A percentile compares a stretch with the other conserved stretches of the same genome.
phyloP scores from a whole-genome alignment of 2,329 filamentous ascomycete genomes.

The Cercospora sp. region DNA sequence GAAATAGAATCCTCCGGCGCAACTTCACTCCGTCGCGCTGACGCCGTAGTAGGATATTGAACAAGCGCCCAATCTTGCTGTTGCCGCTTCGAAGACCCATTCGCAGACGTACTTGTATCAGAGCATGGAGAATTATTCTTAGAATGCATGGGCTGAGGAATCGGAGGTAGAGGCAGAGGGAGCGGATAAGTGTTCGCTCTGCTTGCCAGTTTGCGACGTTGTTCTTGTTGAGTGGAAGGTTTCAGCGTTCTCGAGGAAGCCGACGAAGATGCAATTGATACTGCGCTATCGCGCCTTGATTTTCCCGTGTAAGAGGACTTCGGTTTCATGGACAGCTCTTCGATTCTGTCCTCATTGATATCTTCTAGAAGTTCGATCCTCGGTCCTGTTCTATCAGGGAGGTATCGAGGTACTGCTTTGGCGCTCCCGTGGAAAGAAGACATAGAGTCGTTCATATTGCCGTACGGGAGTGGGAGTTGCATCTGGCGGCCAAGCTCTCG shows the following conservation, averaged over 20 bases:
- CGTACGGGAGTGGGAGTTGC: background rate
- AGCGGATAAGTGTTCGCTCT: background rate
- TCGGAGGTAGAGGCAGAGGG: background rate
- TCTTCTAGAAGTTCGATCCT: background rate
- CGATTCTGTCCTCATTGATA: background rate
- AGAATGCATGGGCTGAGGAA: background rate
- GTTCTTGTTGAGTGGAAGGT: background rate
- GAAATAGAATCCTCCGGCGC: conserved; percentile 10
- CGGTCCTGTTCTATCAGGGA: background rate
- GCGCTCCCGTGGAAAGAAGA: background rate
- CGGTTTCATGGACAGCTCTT: background rate
- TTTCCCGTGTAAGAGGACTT: background rate
- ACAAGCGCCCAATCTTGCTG: background rate
- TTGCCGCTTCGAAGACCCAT: background rate
- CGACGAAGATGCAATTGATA: background rate
- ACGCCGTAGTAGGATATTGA: background rate
- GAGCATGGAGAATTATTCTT: background rate
- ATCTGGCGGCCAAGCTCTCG: background rate
- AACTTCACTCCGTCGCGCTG: background rate
- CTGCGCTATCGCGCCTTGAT: background rate
- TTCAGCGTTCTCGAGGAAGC: background rate
- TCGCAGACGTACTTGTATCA: background rate
- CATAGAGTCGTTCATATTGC: background rate
- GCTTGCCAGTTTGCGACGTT: background rate
- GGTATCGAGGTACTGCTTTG: background rate